Percentiles rank a stretch among this genome's conserved stretches.
Evolutionary conservation across 352 stramenopile species (phyloP).

Genomic region (Globisporangium nodosum): DNA sequence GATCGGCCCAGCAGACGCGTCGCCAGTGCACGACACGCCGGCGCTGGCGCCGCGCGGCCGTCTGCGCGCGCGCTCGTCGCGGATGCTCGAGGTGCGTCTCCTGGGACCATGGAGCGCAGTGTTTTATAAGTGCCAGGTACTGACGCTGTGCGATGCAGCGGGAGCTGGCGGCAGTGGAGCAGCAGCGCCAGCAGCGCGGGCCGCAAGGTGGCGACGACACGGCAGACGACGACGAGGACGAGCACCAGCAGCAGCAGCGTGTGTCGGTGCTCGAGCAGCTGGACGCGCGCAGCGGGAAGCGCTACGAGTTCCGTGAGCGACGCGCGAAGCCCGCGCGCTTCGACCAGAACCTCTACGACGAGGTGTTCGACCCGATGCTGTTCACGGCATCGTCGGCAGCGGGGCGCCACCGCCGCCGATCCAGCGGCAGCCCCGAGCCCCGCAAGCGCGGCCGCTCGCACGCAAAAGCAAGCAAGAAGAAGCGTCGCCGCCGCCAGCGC

Average conservation of each 20-base stretch:
- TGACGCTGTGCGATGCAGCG: not conserved
- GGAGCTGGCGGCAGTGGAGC: constrained; percentile 14
- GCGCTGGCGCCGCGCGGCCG: constrained; percentile 12
- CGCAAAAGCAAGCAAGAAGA: constrained; percentile 5
- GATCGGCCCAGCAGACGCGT: constrained; percentile 11
- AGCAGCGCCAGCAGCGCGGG: constrained; percentile 14
- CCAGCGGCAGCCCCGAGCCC: constrained; percentile 1
- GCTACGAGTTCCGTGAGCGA: constrained; percentile 53
- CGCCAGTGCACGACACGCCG: constrained; percentile 6
- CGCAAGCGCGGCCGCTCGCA: constrained; percentile 4
- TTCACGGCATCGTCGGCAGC: constrained; percentile 7
- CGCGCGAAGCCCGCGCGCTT: constrained; percentile 51
- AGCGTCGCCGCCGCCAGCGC: not conserved
- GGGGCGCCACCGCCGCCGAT: not conserved
- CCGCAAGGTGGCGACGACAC: constrained; percentile 6
- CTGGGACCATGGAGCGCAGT: too few relatives aligned
- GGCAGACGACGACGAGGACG: constrained; percentile 14
- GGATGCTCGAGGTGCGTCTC: constrained; percentile 11
- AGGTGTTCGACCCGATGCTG: constrained; percentile 43
- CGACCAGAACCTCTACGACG: constrained; percentile 61
- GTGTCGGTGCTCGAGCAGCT: constrained; percentile 10
- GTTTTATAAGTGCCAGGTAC: not conserved
- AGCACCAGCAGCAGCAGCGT: not conserved
- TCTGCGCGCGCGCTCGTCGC: constrained; percentile 16
- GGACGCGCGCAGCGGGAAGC: constrained; percentile 7